Evolutionary conservation across 2,329 filamentous ascomycete species (phyloP).

Genomic region (Aspergillus aculeatinus): DNA sequence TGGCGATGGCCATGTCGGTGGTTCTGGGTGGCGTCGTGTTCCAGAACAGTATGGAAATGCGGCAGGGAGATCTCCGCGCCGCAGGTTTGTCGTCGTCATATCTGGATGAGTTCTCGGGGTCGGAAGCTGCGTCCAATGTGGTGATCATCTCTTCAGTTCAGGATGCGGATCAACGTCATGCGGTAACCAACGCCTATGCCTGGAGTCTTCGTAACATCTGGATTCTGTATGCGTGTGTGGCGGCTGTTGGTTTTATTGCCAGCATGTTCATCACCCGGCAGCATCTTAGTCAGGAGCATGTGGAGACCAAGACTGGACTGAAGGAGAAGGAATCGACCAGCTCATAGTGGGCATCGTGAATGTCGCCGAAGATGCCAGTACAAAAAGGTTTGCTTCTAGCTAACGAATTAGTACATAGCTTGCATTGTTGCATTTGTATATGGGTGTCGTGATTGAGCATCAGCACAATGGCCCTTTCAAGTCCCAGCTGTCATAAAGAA

Average conservation of each 20-base stretch:
- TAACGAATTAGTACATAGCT: not conserved
- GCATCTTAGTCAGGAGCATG: conserved; percentile 22
- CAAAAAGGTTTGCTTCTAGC: not conserved
- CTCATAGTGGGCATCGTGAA: not conserved
- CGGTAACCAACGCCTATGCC: conserved; percentile 48
- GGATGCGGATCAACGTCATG: conserved; percentile 40
- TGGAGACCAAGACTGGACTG: conserved; percentile 23
- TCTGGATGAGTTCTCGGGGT: conserved; percentile 37
- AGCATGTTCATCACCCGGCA: conserved; percentile 30
- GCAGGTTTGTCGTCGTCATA: conserved; percentile 34
- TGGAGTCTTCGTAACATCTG: conserved; percentile 49
- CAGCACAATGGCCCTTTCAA: too few relatives aligned
- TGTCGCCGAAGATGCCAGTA: not conserved
- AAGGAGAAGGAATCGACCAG: conserved; percentile 16
- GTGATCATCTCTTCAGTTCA: conserved; percentile 42
- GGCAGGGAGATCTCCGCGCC: conserved; percentile 50
- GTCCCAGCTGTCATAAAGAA: too few relatives aligned
- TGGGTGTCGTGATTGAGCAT: too few relatives aligned
- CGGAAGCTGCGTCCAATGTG: conserved; percentile 50
- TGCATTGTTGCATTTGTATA: not conserved
- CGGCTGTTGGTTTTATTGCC: conserved; percentile 28
- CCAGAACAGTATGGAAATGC: conserved; percentile 56
- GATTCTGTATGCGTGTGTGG: conserved; percentile 41
- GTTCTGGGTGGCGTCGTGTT: conserved; percentile 78
- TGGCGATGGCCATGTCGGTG: conserved; percentile 67